Evolutionary conservation across 1,284 basidiomycete species (phyloP).

Genomic region (Cryptococcus sp.): DNA sequence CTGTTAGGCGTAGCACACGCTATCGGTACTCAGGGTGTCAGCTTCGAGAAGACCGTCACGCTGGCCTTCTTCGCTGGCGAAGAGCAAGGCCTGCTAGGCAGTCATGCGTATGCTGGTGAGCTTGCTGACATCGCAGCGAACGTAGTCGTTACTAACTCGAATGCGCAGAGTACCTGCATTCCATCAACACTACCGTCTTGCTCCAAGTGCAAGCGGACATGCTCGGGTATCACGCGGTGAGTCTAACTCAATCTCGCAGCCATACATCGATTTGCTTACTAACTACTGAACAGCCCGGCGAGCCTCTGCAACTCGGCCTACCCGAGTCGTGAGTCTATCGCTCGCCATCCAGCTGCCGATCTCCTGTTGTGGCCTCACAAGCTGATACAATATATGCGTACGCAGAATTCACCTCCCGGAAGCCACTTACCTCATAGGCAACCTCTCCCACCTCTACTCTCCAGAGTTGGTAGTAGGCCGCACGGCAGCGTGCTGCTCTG

Average conservation of each 20-base stretch:
- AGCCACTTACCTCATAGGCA: conserved; percentile 71
- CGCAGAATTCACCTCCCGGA: conserved; percentile 73
- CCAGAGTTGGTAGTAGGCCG: conserved; percentile 79
- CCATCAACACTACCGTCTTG: conserved; percentile 65
- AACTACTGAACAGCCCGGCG: conserved; percentile 57
- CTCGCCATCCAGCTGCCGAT: background rate
- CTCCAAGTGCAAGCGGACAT: conserved; percentile 87
- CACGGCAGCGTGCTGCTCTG: conserved; percentile 78
- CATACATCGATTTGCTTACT: background rate
- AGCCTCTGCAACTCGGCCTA: conserved; percentile 77
- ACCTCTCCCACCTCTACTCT: conserved; percentile 68
- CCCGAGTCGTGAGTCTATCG: conserved; percentile 54
- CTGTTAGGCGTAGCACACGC: conserved; percentile 74
- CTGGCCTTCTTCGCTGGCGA: conserved; percentile 56
- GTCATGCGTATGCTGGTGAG: conserved; percentile 53
- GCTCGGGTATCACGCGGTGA: conserved; percentile 68
- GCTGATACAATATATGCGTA: background rate
- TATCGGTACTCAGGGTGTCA: conserved; percentile 64
- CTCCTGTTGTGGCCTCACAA: background rate
- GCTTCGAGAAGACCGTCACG: conserved; percentile 50
- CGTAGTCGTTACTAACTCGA: background rate
- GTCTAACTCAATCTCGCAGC: conserved; percentile 10
- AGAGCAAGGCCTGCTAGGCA: conserved; percentile 57
- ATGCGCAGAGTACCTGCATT: conserved; percentile 33
- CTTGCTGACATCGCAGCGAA: background rate